These are phyloP conservation scores for Teratosphaeria pseudoeucalypti DNA, from an alignment of 2,329 filamentous ascomycete genomes.

Conservation along the genomic window DNA sequence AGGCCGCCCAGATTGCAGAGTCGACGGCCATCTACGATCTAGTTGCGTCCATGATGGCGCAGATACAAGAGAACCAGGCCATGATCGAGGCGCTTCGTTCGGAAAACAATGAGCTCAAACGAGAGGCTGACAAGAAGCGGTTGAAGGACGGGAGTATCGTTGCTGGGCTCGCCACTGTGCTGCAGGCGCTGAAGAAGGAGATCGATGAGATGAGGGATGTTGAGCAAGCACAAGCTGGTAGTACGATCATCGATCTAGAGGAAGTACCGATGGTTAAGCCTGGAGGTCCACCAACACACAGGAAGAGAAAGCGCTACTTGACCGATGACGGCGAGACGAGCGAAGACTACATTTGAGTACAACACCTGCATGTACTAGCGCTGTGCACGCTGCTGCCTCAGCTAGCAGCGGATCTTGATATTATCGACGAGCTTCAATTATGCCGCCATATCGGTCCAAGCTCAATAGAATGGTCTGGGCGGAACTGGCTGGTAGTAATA, in stretches of 20 bases:
- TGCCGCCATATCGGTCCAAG: background rate
- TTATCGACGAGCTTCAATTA: too few species aligned
- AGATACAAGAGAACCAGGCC: background rate
- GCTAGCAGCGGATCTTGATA: too few species aligned
- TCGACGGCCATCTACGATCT: background rate
- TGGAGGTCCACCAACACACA: background rate
- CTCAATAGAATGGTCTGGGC: background rate
- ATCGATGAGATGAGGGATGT: background rate
- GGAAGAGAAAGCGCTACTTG: background rate
- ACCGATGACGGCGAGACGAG: background rate
- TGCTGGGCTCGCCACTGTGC: background rate
- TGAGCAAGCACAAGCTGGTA: background rate
- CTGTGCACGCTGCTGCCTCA: too few species aligned
- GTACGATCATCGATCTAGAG: background rate
- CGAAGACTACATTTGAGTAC: background rate
- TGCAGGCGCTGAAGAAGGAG: background rate
- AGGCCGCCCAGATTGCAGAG: background rate
- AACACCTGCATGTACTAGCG: background rate
- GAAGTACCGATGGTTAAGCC: background rate
- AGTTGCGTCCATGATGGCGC: background rate
- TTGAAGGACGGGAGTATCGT: background rate
- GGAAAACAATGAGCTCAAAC: background rate
- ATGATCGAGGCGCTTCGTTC: background rate
- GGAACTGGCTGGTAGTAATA: background rate
- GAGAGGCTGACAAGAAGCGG: background rate